phyloP scores from a whole-genome alignment of 2,329 filamentous ascomycete species.

The Fusarium sp. region DNA sequence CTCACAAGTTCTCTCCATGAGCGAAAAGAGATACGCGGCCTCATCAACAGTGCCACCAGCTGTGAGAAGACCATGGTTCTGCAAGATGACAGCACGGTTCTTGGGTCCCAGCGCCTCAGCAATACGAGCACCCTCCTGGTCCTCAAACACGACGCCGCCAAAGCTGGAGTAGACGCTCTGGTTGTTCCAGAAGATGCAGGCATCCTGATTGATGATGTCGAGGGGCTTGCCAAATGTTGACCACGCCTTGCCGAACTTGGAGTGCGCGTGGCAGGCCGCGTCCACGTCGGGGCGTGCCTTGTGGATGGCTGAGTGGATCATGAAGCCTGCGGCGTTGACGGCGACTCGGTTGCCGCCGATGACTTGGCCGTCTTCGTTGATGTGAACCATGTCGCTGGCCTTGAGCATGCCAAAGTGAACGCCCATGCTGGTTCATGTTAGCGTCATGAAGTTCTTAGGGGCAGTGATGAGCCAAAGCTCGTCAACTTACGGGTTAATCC shows the following conservation, averaged over 20 bases:
- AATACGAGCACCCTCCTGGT: constrained; percentile 70
- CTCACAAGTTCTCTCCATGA: constrained; percentile 50
- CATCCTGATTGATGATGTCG: constrained; percentile 73
- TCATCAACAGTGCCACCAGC: constrained; percentile 75
- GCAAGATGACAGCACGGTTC: constrained; percentile 66
- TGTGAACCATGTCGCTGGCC: constrained; percentile 71
- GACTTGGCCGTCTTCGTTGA: constrained; percentile 69
- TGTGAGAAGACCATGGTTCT: constrained; percentile 75
- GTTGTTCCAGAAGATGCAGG: constrained; percentile 67
- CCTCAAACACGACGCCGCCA: constrained; percentile 71
- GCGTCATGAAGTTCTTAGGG: background rate
- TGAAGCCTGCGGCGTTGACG: constrained; percentile 72
- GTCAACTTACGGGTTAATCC: constrained; percentile 69
- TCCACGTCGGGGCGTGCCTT: constrained; percentile 69
- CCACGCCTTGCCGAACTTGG: constrained; percentile 70
- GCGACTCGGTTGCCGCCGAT: constrained; percentile 67
- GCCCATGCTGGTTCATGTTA: constrained; percentile 53
- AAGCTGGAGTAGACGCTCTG: constrained; percentile 72
- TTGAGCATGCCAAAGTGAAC: constrained; percentile 72
- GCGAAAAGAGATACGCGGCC: constrained; percentile 70
- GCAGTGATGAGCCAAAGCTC: background rate
- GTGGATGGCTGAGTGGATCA: constrained; percentile 72
- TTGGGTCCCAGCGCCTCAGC: constrained; percentile 66
- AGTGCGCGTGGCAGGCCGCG: constrained; percentile 73
- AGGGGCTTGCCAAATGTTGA: constrained; percentile 67